A percentile compares a stretch with the other conserved stretches of the same genome.
Conservation (phyloP, 768 basidiomycete species). For the Lactarius akahatsu region DNA sequence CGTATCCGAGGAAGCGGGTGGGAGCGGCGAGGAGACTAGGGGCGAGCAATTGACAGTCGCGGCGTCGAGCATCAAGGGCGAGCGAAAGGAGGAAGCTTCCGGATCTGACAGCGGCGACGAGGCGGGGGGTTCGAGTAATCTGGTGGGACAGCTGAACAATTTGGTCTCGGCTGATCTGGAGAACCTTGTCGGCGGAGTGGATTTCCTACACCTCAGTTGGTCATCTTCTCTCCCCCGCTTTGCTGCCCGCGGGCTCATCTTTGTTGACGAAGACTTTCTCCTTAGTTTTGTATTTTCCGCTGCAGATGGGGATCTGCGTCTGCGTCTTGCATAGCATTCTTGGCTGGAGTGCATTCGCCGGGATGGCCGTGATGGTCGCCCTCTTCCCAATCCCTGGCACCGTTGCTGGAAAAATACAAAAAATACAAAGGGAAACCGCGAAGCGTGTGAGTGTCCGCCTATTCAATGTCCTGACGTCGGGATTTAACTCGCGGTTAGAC, state of each 20-base stretch:
- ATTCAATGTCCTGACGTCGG: neutral
- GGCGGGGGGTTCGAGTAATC: conserved; percentile 39
- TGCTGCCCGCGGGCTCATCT: conserved; percentile 1
- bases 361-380: conserved; percentile 41
- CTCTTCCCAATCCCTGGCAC: conserved; percentile 46
- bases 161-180: conserved; percentile 64
- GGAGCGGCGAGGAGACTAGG: conserved; percentile 18
- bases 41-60: conserved; percentile 11
- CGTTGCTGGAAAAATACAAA: conserved; percentile 39
- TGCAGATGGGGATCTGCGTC: conserved; percentile 43
- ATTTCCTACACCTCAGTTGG: conserved; percentile 29
- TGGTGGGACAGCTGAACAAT: conserved; percentile 77
- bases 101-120: conserved; percentile 5
- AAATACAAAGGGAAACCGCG: conserved; percentile 42
- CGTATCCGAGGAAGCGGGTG: conserved; percentile 11
- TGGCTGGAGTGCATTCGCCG: conserved; percentile 49
- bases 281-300: conserved; percentile 39
- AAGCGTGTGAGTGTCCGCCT: conserved; percentile 34
- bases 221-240: neutral
- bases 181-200: conserved; percentile 33
- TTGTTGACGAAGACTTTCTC: neutral
- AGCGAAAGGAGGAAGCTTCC: conserved; percentile 14
- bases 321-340: conserved; percentile 46
- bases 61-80: conserved; percentile 27
- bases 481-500: conserved; percentile 35